Percentiles rank a stretch among this genome's conserved stretches.
Conservation (phyloP, 1,284 basidiomycete species). For the Boletus mariae region DNA sequence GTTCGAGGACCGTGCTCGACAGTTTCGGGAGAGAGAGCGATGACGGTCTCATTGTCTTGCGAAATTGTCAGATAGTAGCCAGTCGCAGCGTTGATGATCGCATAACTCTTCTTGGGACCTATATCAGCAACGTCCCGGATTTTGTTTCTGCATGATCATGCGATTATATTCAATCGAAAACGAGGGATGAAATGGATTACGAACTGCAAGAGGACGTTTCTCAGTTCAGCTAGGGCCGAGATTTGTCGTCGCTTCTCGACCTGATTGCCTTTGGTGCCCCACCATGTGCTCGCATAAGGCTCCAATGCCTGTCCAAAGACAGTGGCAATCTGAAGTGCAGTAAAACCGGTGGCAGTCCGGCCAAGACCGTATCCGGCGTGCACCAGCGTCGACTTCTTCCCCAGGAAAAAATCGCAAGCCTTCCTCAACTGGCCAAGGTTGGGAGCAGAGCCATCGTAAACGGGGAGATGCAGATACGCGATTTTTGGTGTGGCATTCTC, state of each 20-base stretch:
- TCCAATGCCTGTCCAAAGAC: background rate
- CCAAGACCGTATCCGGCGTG: background rate
- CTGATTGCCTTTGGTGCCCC: background rate
- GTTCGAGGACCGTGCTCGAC: background rate
- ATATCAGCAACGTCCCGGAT: background rate
- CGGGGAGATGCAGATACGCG: background rate
- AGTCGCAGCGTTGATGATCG: background rate
- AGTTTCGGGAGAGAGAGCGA: background rate
- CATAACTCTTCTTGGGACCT: background rate
- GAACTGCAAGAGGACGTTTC: background rate
- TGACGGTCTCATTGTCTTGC: background rate
- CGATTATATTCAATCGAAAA: background rate
- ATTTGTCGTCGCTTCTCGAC: background rate
- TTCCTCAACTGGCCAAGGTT: background rate
- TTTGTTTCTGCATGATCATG: background rate
- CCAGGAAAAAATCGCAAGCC: background rate
- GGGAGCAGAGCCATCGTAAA: background rate
- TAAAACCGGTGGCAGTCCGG: background rate
- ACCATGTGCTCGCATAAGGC: background rate
- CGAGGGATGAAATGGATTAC: background rate
- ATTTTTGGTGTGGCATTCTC: background rate
- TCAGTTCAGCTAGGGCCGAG: background rate
- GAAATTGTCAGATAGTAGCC: background rate
- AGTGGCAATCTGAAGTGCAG: background rate
- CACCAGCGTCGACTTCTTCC: background rate